Base-by-base conservation (phyloP, 2,329 filamentous ascomycete species). In the Cercospora citrullina region DNA sequence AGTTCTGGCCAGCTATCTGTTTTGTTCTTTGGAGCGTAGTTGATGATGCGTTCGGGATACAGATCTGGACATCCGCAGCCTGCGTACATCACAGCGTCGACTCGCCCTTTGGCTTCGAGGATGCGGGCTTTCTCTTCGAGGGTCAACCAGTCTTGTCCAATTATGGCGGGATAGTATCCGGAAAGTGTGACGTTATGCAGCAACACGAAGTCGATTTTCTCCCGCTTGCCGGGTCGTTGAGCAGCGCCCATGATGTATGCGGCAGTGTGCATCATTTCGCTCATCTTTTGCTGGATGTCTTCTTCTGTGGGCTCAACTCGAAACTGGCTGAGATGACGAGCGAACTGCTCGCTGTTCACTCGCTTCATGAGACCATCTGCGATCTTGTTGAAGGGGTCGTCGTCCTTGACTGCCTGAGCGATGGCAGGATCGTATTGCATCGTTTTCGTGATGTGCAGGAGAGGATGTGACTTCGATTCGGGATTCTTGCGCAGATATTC, bases 221-320 rank as follows among this genome's bases (percentile, higher is more conserved):
- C 62, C 16, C 51, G 42, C 48, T 64, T 64, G 16, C 48, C 62
- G 6, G 62, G 62, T 18, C 62, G 16, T 28, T 64, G 62, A 0
- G 62, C 62, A 14, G 62, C 62, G 16, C 45, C 62, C 62, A 64
- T 64, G 42, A 64, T 64, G 62, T 58, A 64, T 21, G 62, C 62
- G 4, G 21, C 42, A 28, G 48, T 64, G n/a, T 64, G 48, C 62
- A 64, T 64, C 62, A 64, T 64, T 7, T 64, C 62, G 45, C 31
- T 48, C 42, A 57, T 55, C 48, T 55, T 58, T 10, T 14, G 62
- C 12, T 64, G 62, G n/a, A 64, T 12, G 10, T 55, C 48, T 9
- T 55, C 62, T 23, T 48, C 45, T 6, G 45, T 58, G 21, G 42
- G 45, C 30, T 36, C 26, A 7, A 64, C 48, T 16, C 62, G 62